Conservation (phyloP, 352 stramenopile species). For the Phytophthora melonis region DNA sequence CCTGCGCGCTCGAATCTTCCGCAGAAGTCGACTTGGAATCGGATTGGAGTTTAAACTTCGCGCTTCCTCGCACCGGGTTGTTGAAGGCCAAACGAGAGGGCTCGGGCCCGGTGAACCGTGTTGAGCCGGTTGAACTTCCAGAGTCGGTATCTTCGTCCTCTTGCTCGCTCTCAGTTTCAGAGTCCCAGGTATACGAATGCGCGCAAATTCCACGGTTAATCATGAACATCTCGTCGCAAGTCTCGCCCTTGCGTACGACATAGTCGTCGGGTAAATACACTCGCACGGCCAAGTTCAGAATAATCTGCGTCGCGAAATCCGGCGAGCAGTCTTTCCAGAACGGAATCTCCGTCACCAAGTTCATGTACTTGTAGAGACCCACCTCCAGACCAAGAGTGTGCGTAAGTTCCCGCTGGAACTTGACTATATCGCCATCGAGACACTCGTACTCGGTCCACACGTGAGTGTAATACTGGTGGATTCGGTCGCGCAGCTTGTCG, state of each 20-base stretch:
- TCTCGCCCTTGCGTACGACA: not conserved
- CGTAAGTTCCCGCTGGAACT: not conserved
- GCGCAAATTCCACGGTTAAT: conserved; percentile 1
- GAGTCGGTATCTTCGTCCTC: not conserved
- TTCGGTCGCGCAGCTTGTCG: not conserved
- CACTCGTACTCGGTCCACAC: not conserved
- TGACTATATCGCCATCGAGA: not conserved
- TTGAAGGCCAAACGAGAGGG: not conserved
- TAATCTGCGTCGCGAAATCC: not conserved
- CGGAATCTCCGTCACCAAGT: not conserved
- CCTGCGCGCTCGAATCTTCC: not conserved
- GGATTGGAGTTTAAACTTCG: not conserved
- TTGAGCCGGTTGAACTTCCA: not conserved
- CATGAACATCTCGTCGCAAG: not conserved
- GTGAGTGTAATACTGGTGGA: conserved; percentile 1
- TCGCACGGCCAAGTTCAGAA: not conserved
- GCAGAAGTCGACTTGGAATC: not conserved
- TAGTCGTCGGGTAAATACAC: not conserved
- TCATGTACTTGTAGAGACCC: conserved; percentile 1
- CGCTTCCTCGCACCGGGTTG: not conserved
- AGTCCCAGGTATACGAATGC: not conserved
- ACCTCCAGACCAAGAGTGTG: not conserved
- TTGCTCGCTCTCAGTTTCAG: not conserved
- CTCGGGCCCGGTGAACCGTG: not conserved
- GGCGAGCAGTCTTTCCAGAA: conserved; percentile 1